Evolutionary conservation across 805 yeast species (phyloP).

Genomic region (Soucietia sequanensis): DNA sequence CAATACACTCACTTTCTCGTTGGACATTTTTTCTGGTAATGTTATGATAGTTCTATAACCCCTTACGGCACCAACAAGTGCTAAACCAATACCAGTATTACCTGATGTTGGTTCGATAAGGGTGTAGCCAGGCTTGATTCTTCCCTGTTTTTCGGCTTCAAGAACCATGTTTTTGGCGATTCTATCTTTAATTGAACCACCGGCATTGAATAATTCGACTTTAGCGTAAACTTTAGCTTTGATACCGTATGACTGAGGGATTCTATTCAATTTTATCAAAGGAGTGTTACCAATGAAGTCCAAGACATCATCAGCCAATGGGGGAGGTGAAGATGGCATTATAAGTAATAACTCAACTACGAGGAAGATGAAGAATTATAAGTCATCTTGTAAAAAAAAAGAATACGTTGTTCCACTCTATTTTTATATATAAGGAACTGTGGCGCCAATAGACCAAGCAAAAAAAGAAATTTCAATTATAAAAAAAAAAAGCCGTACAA

Average conservation of each 20-base stretch:
- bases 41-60: constrained; percentile 88
- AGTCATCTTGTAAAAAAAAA: too few relatives aligned
- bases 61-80: constrained; percentile 80
- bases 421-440: too few relatives aligned
- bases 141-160: constrained; percentile 76
- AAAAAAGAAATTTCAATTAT: too few relatives aligned
- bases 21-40: constrained; percentile 88
- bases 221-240: constrained; percentile 72
- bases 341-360: too few relatives aligned
- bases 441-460: too few relatives aligned
- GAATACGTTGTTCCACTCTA: too few relatives aligned
- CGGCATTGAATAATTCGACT: constrained; percentile 81
- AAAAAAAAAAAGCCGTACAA: too few relatives aligned
- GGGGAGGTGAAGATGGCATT: constrained; percentile 28
- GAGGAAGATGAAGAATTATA: too few relatives aligned
- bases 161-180: constrained; percentile 85
- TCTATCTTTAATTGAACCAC: constrained; percentile 88
- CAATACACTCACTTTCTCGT: constrained; percentile 83
- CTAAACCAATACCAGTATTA: constrained; percentile 88
- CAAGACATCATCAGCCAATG: constrained; percentile 52
- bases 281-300: constrained; percentile 89
- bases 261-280: constrained; percentile 65
- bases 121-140: constrained; percentile 81
- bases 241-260: constrained; percentile 74
- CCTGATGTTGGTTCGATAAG: constrained; percentile 90